Evolutionary conservation across 2,329 filamentous ascomycete genomes (phyloP), one percentile per base, ranked within the genome.

Genomic region (Cladophialophora exuberans): DNA sequence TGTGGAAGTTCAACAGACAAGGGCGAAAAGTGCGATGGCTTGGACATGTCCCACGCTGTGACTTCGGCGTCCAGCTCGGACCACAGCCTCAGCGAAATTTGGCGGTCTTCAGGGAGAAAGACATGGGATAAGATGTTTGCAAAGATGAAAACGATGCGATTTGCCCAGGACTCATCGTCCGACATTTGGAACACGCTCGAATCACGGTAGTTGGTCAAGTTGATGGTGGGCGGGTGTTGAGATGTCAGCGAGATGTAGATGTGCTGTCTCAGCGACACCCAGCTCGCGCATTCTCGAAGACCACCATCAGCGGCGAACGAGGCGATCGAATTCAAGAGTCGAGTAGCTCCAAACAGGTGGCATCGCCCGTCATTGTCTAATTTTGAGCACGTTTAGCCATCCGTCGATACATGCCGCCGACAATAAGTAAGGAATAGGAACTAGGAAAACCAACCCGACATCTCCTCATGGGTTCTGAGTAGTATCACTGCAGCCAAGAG

Each of bases 401-500:
- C 2, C 18, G 17, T 5, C 26, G 26, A n/a, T n/a, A n/a, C n/a
- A n/a, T n/a, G n/a, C n/a, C n/a, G n/a, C n/a, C n/a, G n/a, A n/a
- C n/a, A n/a, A n/a, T n/a, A n/a, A n/a, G n/a, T n/a, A n/a, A n/a
- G n/a, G n/a, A n/a, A n/a, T n/a, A n/a, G n/a, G n/a, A n/a, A n/a
- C n/a, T n/a, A n/a, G n/a, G n/a, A n/a, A n/a, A n/a, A n/a, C n/a
- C n/a, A 11, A 59, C 57, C 57, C 17, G 57, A 59, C 49, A 72
- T 55, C 62, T 80, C 78, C 61, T 80, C 78, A 49, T 79, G 78
- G 4, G 79, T 68, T 0, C 78, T 72, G 15, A 79, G 64, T 4
- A 80, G 71, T 6, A 80, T 78, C 0, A 81, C 76, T 0, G 77
- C 75, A 1, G 76, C 71, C 1, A 80, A 65, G 2, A 79, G 70